Percentiles rank a stretch among this genome's conserved stretches.
phyloP scores from a whole-genome alignment of 1,139 yeast genomes.

The Diutina rugosa region DNA sequence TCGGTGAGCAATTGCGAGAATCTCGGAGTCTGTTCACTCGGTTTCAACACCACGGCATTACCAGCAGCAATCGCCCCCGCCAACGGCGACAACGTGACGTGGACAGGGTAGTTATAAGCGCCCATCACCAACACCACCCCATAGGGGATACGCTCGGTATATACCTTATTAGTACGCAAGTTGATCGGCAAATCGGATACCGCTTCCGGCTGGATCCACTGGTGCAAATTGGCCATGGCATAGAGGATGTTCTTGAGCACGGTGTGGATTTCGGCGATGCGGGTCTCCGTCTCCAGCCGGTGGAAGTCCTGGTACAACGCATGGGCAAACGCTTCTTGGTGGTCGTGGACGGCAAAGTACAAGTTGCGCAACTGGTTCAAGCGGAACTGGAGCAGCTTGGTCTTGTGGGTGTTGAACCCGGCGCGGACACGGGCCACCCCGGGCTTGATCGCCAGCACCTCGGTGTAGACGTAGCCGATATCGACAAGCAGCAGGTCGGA shows the following conservation, averaged over 20 bases:
- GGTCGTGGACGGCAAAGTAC: slow-evolving; percentile 53
- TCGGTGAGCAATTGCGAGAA: slow-evolving; percentile 43
- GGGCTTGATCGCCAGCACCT: background rate
- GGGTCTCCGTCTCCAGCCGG: slow-evolving; percentile 50
- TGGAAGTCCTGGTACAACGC: slow-evolving; percentile 60
- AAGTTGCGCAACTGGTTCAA: slow-evolving; percentile 54
- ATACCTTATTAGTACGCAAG: slow-evolving; percentile 34
- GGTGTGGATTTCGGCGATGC: slow-evolving; percentile 40
- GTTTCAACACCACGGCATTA: slow-evolving; percentile 70
- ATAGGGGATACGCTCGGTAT: slow-evolving; percentile 53
- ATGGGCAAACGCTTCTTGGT: slow-evolving; percentile 37
- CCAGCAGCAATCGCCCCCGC: slow-evolving; percentile 84
- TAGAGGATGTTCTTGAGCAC: slow-evolving; percentile 44
- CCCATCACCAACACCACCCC: slow-evolving; percentile 69
- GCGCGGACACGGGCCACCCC: background rate
- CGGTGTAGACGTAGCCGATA: slow-evolving; percentile 1
- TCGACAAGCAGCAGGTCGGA: slow-evolving; percentile 1
- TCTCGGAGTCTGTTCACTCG: slow-evolving; percentile 62
- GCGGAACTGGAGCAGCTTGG: slow-evolving; percentile 44
- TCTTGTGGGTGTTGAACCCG: slow-evolving; percentile 20
- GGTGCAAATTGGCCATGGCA: slow-evolving; percentile 45
- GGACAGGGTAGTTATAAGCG: slow-evolving; percentile 82
- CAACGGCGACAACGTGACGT: slow-evolving; percentile 52
- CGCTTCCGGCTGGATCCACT: slow-evolving; percentile 47
- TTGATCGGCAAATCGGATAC: slow-evolving; percentile 32